Evolutionary conservation across 2,329 filamentous ascomycete genomes (phyloP), one percentile per base, ranked within the genome.

Genomic region (Neopestalotiopsis clavispora): DNA sequence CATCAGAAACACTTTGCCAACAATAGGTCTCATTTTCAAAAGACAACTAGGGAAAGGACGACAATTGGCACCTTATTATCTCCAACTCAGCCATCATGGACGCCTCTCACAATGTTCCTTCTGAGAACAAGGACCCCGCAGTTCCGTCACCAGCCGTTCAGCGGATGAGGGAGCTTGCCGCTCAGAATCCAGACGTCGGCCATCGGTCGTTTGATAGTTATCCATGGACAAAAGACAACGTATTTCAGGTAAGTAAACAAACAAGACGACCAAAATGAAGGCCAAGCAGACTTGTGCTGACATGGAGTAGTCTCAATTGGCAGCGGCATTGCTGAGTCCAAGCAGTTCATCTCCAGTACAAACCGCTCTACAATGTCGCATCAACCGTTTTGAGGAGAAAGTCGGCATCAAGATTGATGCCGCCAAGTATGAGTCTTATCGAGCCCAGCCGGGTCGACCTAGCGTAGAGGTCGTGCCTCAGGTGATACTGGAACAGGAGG

Each of bases 121-220:
- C 45, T 57, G 5, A 5, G 4, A 12, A 57, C 17, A 34, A 34
- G 30, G 64, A 65, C 34, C 42, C 40, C 34, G 28, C 61, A 20
- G 7, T 45, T 14, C 30, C 13, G 7, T 2, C 64, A 28, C 49
- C 67, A 14, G 70, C 68, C 23, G 52, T 73, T 23, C 71, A 73
- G 17, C 71, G 71, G 32, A 71, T 77, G 42, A 74, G 76, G 61
- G 71, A 73, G 42, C 75, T 73, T 30, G 75, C 73, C 7, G 73
- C 74, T 30, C 73, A 77, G 52, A 73, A 74, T 32, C 74, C 75
- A 3, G 72, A 67, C 32, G 40, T 57, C 6, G 34, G 59, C 1
- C 65, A 66, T 28, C 58, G 65, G 7, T 67, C 69, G 28, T 70
- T 70, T 57, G 69, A 70, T 14, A 67, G 52, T 40, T 70, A 70